Base-by-base conservation (phyloP, 78 protist species). In the Polysphondylium violaceum region DNA sequence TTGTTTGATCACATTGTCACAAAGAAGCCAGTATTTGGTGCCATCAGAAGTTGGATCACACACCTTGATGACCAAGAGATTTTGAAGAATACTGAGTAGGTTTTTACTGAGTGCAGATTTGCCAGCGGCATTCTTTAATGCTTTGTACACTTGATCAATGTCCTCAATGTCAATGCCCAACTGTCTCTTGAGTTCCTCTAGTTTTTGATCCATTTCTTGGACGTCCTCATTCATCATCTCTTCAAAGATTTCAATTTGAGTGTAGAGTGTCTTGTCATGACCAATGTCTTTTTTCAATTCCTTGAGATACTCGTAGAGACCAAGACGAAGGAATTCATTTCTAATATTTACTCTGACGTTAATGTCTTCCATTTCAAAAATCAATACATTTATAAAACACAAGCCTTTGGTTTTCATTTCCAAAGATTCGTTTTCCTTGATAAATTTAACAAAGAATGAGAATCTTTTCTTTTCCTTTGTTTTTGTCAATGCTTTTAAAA, bases 331-430 rank as follows among this genome's bases (percentile, higher is more conserved):
- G 60, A 83, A 83, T 29, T 83, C 91, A 3, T 44, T 27, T 35
- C 91, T 29, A 31, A 83, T 67, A 23, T 51, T 83, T 5, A 83
- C 79, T 29, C 91, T 31, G 3, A 83, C 91, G 1, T 33, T 40
- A 17, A 67, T 69, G 25, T 83, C 91, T 23, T 83, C 91, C 55
- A 74, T 74, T 59, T 83, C 91, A 19, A 68, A 74, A 9, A 83
- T 83, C n/a, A 83, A 35, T 2, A 83, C 91, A 44, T 83, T 83
- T 53, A 83, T 83, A 58, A 83, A 83, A 51, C 91, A 83, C 29
- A 83, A 40, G 19, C 64, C 91, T 16, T 83, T 83, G 59, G 91
- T 83, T 40, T 83, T 83, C 91, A 83, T 69, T 29, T 83, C 91
- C 27, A 83, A 55, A 6, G 91, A 71, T 25, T 53, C 55, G n/a